Evolutionary conservation across 495 filamentous ascomycete genomes (phyloP).

Genomic region (Chaetomidium leptoderma): DNA sequence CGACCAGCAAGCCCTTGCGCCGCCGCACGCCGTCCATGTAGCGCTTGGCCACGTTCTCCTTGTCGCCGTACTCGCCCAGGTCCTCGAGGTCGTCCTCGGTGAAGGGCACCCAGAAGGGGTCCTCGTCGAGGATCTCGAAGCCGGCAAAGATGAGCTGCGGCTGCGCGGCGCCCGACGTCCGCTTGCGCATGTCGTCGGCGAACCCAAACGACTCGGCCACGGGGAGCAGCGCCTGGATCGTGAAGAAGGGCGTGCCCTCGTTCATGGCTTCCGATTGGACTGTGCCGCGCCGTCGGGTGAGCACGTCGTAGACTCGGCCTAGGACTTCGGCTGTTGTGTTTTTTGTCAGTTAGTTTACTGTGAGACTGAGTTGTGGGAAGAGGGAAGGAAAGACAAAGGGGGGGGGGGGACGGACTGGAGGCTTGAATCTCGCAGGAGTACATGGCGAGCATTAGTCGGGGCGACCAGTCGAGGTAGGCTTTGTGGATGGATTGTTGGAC

Average conservation of each 20-base stretch:
- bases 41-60: constrained; percentile 89
- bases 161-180: constrained; percentile 82
- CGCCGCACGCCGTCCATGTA: constrained; percentile 87
- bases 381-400: neutral
- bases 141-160: constrained; percentile 92
- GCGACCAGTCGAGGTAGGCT: constrained; percentile 93
- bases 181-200: constrained; percentile 89
- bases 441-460: constrained; percentile 92
- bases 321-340: constrained; percentile 72
- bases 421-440: constrained; percentile 97
- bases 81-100: constrained; percentile 97
- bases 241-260: constrained; percentile 94
- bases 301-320: constrained; percentile 87
- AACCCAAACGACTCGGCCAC: constrained; percentile 96
- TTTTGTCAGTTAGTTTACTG: constrained; percentile 8
- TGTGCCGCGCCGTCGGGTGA: constrained; percentile 83
- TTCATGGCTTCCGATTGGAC: constrained; percentile 89
- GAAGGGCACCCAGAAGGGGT: constrained; percentile 96
- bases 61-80: constrained; percentile 85
- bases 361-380: constrained; percentile 12
- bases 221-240: constrained; percentile 77
- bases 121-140: constrained; percentile 84
- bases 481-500: constrained; percentile 79
- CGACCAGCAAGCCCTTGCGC: constrained; percentile 82
- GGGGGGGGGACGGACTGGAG: constrained; percentile 57